Evolutionary conservation across 1,284 basidiomycete genomes (phyloP).

Genomic region (Ustilago xerochloae): DNA sequence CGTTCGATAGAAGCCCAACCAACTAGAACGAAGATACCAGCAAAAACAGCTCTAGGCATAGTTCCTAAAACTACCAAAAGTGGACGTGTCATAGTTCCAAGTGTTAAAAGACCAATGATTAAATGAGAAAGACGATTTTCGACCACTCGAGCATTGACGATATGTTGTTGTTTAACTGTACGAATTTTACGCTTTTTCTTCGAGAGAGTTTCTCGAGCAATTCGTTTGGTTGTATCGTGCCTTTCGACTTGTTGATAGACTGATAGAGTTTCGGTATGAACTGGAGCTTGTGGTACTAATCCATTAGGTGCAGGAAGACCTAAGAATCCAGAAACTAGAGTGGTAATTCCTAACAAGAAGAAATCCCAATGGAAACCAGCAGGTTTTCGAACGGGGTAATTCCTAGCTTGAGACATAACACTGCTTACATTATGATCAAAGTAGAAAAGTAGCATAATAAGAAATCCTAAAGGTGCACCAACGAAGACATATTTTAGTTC

Average conservation of each 20-base stretch:
- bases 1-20: constrained; percentile 75
- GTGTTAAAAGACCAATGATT: constrained; percentile 63
- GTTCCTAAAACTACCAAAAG: constrained; percentile 64
- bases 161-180: constrained; percentile 48
- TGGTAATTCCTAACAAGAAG: constrained; percentile 87
- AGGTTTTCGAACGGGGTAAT: constrained; percentile 89
- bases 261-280: constrained; percentile 87
- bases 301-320: constrained; percentile 94
- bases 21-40: constrained; percentile 67
- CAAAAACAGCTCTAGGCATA: constrained; percentile 63
- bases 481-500: constrained; percentile 89
- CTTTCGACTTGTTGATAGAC: constrained; percentile 74
- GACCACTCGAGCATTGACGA: constrained; percentile 60
- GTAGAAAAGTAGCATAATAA: constrained; percentile 66
- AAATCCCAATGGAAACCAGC: constrained; percentile 85
- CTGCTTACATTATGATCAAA: constrained; percentile 77
- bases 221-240: constrained; percentile 42
- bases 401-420: constrained; percentile 89
- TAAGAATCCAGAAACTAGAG: constrained; percentile 88
- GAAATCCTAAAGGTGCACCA: constrained; percentile 75
- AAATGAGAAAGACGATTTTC: constrained; percentile 66
- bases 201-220: constrained; percentile 70
- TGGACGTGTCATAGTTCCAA: constrained; percentile 67
- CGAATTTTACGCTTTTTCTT: constrained; percentile 60
- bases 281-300: constrained; percentile 90